phyloP scores from a whole-genome alignment of 768 basidiomycete species.

The Termitomyces sp. region DNA sequence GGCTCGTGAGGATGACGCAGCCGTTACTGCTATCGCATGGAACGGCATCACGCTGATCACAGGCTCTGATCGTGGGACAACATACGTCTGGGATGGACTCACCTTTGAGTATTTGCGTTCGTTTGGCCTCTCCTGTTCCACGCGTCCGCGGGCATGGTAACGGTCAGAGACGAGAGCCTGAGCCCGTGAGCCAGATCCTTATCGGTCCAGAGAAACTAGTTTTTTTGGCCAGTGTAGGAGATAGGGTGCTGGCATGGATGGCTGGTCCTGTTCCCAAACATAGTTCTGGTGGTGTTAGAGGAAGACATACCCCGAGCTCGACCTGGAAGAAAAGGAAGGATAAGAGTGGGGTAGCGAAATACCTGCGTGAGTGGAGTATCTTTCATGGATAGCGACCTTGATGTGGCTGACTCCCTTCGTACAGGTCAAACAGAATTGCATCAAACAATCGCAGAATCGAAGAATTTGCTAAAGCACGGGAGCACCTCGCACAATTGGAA shows the following conservation, averaged over 20 bases:
- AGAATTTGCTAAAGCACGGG: slow-evolving; percentile 41
- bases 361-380: slow-evolving; percentile 33
- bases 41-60: slow-evolving; percentile 55
- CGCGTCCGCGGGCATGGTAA: slow-evolving; percentile 18
- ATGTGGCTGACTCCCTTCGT: slow-evolving; percentile 3
- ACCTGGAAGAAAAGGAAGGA: slow-evolving; percentile 28
- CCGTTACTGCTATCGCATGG: slow-evolving; percentile 58
- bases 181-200: slow-evolving; percentile 50
- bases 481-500: slow-evolving; percentile 51
- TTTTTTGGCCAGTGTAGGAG: slow-evolving; percentile 55
- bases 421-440: slow-evolving; percentile 61
- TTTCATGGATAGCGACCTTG: neutral
- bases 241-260: slow-evolving; percentile 62
- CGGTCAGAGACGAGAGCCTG: slow-evolving; percentile 25
- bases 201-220: slow-evolving; percentile 47
- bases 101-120: slow-evolving; percentile 52
- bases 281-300: slow-evolving; percentile 27
- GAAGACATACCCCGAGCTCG: slow-evolving; percentile 20
- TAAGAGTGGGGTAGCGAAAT: slow-evolving; percentile 30
- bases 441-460: slow-evolving; percentile 57
- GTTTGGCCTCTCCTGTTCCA: slow-evolving; percentile 44
- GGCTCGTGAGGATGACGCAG: slow-evolving; percentile 55
- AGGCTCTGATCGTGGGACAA: slow-evolving; percentile 57
- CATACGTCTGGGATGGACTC: slow-evolving; percentile 61
- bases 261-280: slow-evolving; percentile 38